These are phyloP conservation scores for Vanilla planifolia DNA, from an alignment of 106 monocot species.

Conservation along the genomic window DNA sequence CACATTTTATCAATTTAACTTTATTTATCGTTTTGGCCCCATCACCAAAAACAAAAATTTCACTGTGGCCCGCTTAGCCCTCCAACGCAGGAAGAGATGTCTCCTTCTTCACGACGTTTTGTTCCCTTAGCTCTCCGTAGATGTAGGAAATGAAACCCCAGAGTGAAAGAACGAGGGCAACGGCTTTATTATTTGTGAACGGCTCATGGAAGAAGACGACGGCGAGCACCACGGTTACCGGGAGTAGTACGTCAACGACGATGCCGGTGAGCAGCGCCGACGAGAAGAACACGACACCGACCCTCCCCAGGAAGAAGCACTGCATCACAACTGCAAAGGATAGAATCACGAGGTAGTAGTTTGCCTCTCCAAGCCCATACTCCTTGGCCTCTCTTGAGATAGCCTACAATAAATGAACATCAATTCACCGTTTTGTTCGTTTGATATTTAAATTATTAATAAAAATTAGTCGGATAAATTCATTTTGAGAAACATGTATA, in stretches of 20 bases:
- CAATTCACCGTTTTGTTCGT: too few species aligned
- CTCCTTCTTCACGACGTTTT: neutral
- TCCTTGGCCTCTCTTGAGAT: conserved; percentile 42
- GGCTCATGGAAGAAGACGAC: conserved; percentile 8
- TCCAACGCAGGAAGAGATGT: too few species aligned
- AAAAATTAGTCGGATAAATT: too few species aligned
- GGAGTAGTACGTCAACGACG: neutral
- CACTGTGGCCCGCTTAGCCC: too few species aligned
- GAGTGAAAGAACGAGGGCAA: conserved; percentile 3
- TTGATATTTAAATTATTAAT: too few species aligned
- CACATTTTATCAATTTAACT: too few species aligned
- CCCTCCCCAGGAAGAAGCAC: conserved; percentile 46
- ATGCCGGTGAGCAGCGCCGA: conserved; percentile 7
- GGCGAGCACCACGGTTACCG: conserved; percentile 4
- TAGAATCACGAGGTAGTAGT: conserved; percentile 53
- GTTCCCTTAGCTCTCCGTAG: neutral
- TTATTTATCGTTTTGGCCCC: too few species aligned
- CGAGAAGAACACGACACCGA: conserved; percentile 10
- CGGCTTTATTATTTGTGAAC: neutral
- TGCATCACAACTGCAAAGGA: conserved; percentile 37
- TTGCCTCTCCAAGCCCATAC: conserved; percentile 35
- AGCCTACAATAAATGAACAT: conserved; percentile 22
- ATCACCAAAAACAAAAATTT: too few species aligned
- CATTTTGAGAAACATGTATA: too few species aligned
- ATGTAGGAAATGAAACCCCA: conserved; percentile 4